Evolutionary conservation across 78 protist genomes (phyloP), one percentile per base, ranked within the genome.

Genomic region (Speleostelium caveatum): DNA sequence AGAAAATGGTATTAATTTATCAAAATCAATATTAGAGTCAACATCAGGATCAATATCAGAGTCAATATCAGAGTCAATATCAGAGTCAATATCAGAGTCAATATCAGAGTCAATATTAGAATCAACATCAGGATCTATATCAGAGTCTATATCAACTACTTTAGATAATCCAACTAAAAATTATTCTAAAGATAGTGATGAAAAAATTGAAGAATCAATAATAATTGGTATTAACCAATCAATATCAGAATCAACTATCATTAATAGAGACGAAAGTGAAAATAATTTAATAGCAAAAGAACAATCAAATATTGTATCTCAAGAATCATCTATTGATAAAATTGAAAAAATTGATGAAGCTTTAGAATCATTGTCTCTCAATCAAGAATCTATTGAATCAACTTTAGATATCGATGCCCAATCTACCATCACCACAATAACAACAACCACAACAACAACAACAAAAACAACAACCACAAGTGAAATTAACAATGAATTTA

Each of bases 371-470:
- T 45, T 45, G n/a, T n/a, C n/a, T 14, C 53, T 14, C 6, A 45
- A 45, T 45, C 6, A 45, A 14, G 53, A 45, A 45, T 14, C 6
- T 45, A 45, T 45, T 10, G 10, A 14, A 14, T 45, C 53, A 45
- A 45, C 53, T 45, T 14, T 45, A 14, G 53, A 45, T 45, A 14
- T 45, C 10, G n/a, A 45, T 14, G 10, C 6, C n/a, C n/a, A 45
- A 45, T 6, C 53, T 45, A 14, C 53, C 53, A 14, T 10, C 6
- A 45, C 53, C 10, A 45, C 63, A 58, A 14, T n/a, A 58, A 19
- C 63, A 58, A 16, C 63, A 19, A 58, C 63, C 33, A 41, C 86
- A 30, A 30, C 38, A n/a, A 49, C 86, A 62, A 36, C 86, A 21
- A 22, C 53, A 62, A 62, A 36, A 7, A 30, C 30, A 8, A 35